phyloP scores from a whole-genome alignment of 2,329 filamentous ascomycete species.

The Onygenales sp. region DNA sequence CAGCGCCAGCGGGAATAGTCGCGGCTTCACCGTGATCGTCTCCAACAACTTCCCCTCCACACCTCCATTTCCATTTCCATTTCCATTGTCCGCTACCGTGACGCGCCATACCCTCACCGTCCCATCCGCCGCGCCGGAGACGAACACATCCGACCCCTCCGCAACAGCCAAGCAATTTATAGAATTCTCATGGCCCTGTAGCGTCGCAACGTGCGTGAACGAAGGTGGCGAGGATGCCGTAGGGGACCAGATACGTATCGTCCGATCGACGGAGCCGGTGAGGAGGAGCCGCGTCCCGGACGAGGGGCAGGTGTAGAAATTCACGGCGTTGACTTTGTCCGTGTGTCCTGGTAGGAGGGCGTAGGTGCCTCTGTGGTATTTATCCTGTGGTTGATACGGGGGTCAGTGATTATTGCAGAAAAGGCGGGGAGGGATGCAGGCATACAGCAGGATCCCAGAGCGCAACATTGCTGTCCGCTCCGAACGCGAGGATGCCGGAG shows the following conservation, averaged over 20 bases:
- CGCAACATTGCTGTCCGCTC: constrained; percentile 79
- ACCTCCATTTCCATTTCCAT: not conserved
- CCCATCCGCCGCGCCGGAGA: constrained; percentile 54
- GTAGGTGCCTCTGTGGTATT: constrained; percentile 48
- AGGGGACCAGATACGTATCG: constrained; percentile 53
- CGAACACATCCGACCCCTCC: constrained; percentile 40
- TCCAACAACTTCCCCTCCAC: constrained; percentile 48
- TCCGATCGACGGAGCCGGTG: constrained; percentile 73
- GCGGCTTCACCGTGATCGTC: constrained; percentile 62
- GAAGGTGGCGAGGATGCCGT: constrained; percentile 9
- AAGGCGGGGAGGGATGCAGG: constrained; percentile 7
- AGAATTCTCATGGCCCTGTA: constrained; percentile 60
- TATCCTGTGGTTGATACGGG: constrained; percentile 27
- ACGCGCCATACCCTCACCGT: constrained; percentile 61
- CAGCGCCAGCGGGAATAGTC: constrained; percentile 71
- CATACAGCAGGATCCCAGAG: constrained; percentile 74
- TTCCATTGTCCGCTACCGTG: constrained; percentile 22
- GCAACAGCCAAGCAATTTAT: constrained; percentile 55
- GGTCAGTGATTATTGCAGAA: not conserved
- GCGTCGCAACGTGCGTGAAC: constrained; percentile 39
- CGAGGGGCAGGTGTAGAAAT: constrained; percentile 54
- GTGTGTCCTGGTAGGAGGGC: constrained; percentile 65
- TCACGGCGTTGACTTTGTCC: constrained; percentile 72
- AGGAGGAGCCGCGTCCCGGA: constrained; percentile 52
- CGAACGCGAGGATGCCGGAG: constrained; percentile 69